Evolutionary conservation across 306 rosid species (phyloP).

Genomic region (Trifolium fragiferum): DNA sequence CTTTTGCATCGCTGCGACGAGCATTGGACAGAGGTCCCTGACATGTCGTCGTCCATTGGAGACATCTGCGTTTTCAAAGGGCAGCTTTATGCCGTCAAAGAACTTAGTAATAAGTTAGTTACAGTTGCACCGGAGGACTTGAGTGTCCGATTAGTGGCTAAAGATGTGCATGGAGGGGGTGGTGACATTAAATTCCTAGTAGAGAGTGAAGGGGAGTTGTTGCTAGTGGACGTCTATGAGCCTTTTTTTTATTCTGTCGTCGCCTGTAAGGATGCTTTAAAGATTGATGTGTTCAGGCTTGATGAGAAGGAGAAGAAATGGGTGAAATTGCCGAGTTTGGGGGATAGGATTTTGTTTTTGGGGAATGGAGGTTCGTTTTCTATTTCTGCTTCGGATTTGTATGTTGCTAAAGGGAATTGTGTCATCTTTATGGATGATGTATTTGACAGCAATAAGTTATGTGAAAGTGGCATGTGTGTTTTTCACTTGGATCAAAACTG

Average conservation of each 20-base stretch:
- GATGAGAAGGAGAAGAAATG: background rate
- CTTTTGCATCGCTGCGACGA: background rate
- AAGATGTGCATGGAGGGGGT: too few relatives aligned
- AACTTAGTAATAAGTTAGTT: background rate
- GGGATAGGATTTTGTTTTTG: background rate
- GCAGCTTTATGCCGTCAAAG: background rate
- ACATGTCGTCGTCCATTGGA: background rate
- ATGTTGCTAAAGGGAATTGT: constrained; percentile 59
- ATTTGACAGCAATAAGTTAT: too few relatives aligned
- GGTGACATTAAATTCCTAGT: background rate
- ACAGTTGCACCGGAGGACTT: background rate
- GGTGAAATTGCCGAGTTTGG: background rate
- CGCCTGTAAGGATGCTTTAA: background rate
- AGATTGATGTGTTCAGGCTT: background rate
- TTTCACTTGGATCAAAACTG: constrained; percentile 53
- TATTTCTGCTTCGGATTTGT: constrained; percentile 53
- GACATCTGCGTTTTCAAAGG: background rate
- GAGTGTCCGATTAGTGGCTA: background rate
- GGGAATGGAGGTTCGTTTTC: constrained; percentile 69
- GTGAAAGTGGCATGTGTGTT: constrained; percentile 46
- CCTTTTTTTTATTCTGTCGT: too few relatives aligned
- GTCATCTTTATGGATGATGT: constrained; percentile 45
- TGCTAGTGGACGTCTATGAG: background rate
- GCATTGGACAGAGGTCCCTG: background rate
- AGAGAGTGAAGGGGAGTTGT: background rate